Conservation (phyloP, 1,284 basidiomycete genomes). For the Filobasidium uniguttulatum region DNA sequence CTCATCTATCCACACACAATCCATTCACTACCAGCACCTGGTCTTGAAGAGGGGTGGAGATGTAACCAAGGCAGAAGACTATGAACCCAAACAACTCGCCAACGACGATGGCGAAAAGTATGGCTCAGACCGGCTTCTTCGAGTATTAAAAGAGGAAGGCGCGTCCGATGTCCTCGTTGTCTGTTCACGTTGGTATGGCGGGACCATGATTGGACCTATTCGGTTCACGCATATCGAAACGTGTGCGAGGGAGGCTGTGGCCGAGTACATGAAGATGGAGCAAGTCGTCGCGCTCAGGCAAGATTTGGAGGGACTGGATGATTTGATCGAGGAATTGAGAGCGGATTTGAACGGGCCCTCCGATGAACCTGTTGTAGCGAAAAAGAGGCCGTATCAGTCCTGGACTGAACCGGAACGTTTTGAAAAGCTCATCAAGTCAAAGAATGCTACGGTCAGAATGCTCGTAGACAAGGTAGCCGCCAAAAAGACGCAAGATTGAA, state of each 20-base stretch:
- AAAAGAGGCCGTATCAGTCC: neutral
- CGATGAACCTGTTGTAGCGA: neutral
- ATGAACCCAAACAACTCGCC: constrained; percentile 5
- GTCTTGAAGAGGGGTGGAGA: neutral
- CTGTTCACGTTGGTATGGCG: constrained; percentile 15
- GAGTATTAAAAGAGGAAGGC: constrained; percentile 12
- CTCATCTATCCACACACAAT: too few species aligned
- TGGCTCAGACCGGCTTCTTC: constrained; percentile 10
- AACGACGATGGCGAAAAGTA: constrained; percentile 13
- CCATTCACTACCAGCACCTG: constrained; percentile 4
- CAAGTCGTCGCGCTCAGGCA: constrained; percentile 3
- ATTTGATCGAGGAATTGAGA: constrained; percentile 11
- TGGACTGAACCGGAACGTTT: constrained; percentile 8
- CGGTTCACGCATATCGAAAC: constrained; percentile 14
- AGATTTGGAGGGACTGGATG: constrained; percentile 11
- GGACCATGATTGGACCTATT: constrained; percentile 12
- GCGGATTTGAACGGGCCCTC: constrained; percentile 2
- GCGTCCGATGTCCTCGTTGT: constrained; percentile 12
- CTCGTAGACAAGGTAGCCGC: constrained; percentile 11
- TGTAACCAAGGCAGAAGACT: constrained; percentile 8
- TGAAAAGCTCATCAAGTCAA: constrained; percentile 11
- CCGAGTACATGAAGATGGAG: constrained; percentile 5
- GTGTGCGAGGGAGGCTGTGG: constrained; percentile 8
- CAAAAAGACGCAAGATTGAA: neutral
- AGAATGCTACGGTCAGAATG: constrained; percentile 7